Conservation (phyloP, 2,329 filamentous ascomycete genomes). For the Clonostachys rosea region DNA sequence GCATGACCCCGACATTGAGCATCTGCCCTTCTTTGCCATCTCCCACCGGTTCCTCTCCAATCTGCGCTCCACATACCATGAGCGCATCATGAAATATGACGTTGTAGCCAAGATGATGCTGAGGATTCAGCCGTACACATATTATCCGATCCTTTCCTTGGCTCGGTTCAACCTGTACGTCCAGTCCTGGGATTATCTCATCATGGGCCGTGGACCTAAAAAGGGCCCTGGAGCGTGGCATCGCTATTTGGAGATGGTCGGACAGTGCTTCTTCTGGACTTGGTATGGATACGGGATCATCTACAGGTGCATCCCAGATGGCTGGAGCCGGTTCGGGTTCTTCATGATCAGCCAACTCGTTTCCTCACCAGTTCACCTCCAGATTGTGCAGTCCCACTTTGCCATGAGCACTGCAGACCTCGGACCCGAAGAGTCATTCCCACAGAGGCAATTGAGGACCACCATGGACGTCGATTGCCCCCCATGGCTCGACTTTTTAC, state of each 20-base stretch:
- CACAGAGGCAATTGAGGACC: slow-evolving; percentile 79
- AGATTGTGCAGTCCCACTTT: slow-evolving; percentile 90
- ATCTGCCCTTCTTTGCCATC: slow-evolving; percentile 84
- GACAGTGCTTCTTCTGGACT: slow-evolving; percentile 62
- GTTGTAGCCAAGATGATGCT: slow-evolving; percentile 65
- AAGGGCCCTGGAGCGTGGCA: slow-evolving; percentile 57
- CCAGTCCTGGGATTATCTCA: slow-evolving; percentile 67
- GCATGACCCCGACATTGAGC: slow-evolving; percentile 92
- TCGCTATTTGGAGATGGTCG: slow-evolving; percentile 59
- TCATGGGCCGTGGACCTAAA: slow-evolving; percentile 50
- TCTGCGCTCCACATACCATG: slow-evolving; percentile 76
- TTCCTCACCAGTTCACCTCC: slow-evolving; percentile 77
- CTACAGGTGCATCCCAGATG: slow-evolving; percentile 52
- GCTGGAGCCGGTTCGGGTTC: slow-evolving; percentile 64
- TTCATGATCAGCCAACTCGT: slow-evolving; percentile 77
- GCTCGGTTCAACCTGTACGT: slow-evolving; percentile 86
- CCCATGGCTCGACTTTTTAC: slow-evolving; percentile 75
- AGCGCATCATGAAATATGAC: slow-evolving; percentile 51
- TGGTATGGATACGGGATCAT: slow-evolving; percentile 77
- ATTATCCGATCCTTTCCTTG: slow-evolving; percentile 76
- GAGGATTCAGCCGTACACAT: slow-evolving; percentile 73
- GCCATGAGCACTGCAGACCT: slow-evolving; percentile 87
- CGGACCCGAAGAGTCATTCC: slow-evolving; percentile 72
- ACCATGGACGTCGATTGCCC: slow-evolving; percentile 87
- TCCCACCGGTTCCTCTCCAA: slow-evolving; percentile 74